Base-by-base conservation (phyloP, 1,139 yeast species). In the Lodderomyces theae region DNA sequence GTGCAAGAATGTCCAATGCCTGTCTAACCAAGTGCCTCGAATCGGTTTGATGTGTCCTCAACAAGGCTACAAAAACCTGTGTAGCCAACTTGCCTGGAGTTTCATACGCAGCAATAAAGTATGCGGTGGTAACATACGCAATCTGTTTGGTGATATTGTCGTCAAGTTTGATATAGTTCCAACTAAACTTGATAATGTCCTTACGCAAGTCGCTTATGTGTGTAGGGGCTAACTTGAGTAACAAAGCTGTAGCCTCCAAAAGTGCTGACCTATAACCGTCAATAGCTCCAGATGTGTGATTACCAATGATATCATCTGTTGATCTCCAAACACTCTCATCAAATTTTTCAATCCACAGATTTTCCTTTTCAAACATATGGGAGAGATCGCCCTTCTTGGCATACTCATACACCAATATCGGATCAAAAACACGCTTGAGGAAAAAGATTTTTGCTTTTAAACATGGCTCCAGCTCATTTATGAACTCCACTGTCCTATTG, bases 61-160 rank as follows among this genome's bases (percentile, higher is more conserved):
- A 67, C 34, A 94, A 66, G 1, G 97, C 96, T 41, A 88, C 95
- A 65, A 92, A 90, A 8, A 92, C 90, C 58, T 88, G 97, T 1
- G 94, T 84, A 3, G 92, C 94, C 41, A 94, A 79, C 54, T 87
- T 86, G 0, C 88, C 76, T 10, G 97, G 94, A 0, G 96, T 89
- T 35, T 90, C 97, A 57, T 82, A 94, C 0, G 86, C 85, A 1
- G 90, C 77, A 46, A 94, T 89, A 58, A 90, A 94, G 57, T 82
- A 82, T 0, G 96, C 77, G 2, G 95, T 88, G 1, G 94, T 80
- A 29, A 89, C 89, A 58, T 90, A 90, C 0, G 97, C 97, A 4
- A 94, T 87, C 52, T 89, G 96, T 57, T 94, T 94, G 32, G 95
- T 82, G 40, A 89, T 79, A 43, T 82, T 79, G 56, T 94, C 99